These are phyloP conservation scores for Leishmania tarentolae DNA, from an alignment of 208 protist species.

Conservation along the genomic window DNA sequence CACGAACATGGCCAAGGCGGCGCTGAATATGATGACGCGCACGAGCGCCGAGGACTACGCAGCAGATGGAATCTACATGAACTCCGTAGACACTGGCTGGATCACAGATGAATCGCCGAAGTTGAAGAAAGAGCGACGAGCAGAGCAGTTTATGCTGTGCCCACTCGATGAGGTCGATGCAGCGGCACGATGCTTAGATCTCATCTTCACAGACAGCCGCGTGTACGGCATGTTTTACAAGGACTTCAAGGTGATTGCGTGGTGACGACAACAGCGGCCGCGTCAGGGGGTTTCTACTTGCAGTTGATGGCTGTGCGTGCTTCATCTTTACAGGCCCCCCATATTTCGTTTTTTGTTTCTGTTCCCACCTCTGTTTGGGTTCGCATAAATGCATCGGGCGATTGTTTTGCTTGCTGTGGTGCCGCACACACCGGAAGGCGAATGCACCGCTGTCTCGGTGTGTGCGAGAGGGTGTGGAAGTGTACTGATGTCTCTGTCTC, in stretches of 20 bases:
- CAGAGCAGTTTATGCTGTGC: conserved; percentile 64
- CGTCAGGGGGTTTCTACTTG: neutral
- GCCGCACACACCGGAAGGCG: neutral
- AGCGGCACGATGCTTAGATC: conserved; percentile 94
- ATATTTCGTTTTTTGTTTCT: neutral
- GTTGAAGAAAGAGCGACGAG: conserved; percentile 81
- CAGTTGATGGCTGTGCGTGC: neutral
- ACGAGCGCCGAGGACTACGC: conserved; percentile 93
- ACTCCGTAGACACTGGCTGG: conserved; percentile 98
- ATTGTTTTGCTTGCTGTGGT: neutral
- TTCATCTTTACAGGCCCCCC: neutral
- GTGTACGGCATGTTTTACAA: conserved; percentile 91
- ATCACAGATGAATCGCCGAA: conserved; percentile 96
- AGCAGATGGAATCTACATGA: conserved; percentile 96
- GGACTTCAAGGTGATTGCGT: conserved; percentile 88
- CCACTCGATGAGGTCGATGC: conserved; percentile 97
- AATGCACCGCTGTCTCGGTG: neutral
- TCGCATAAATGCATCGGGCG: neutral
- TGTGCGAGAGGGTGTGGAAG: neutral
- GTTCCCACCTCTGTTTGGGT: neutral
- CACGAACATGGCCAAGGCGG: conserved; percentile 99
- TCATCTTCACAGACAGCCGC: conserved; percentile 88
- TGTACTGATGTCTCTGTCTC: neutral
- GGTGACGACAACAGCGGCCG: conserved; percentile 40
- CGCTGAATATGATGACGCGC: conserved; percentile 99